A percentile compares a stretch with the other conserved stretches of the same genome.
Evolutionary conservation across 805 yeast species (phyloP).

Genomic region (Yamadazyma tumulicola): DNA sequence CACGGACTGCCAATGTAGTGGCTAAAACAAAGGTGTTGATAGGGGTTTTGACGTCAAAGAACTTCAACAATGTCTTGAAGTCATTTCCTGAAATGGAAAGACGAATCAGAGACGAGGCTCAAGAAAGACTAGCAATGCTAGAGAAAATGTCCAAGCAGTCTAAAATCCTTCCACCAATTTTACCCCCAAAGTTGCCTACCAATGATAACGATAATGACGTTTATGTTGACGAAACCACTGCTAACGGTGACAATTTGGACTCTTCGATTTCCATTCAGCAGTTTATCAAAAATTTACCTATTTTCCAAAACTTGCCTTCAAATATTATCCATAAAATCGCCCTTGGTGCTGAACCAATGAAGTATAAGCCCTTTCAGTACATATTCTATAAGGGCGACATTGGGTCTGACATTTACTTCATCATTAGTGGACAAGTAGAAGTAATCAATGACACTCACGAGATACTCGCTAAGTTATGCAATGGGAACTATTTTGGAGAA

Average conservation of each 20-base stretch:
- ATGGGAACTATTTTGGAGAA: slow-evolving; percentile 73
- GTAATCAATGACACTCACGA: slow-evolving; percentile 40
- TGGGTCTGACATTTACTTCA: slow-evolving; percentile 64
- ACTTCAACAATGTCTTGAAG: slow-evolving; percentile 55
- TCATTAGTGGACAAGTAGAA: slow-evolving; percentile 69
- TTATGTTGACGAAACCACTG: neutral
- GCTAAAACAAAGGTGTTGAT: slow-evolving; percentile 64
- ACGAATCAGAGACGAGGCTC: slow-evolving; percentile 73
- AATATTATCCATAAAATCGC: slow-evolving; percentile 63
- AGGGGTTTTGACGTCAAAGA: slow-evolving; percentile 66
- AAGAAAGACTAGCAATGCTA: slow-evolving; percentile 68
- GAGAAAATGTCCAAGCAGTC: slow-evolving; percentile 49
- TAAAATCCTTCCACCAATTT: slow-evolving; percentile 22
- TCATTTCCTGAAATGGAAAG: slow-evolving; percentile 65
- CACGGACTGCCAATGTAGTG: slow-evolving; percentile 76
- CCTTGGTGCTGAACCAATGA: slow-evolving; percentile 54
- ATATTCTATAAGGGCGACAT: slow-evolving; percentile 56
- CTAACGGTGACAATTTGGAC: slow-evolving; percentile 38
- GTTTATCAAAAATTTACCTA: slow-evolving; percentile 53
- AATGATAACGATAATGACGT: no score
- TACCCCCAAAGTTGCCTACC: slow-evolving; percentile 8
- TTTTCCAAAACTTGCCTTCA: slow-evolving; percentile 56
- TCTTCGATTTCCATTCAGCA: slow-evolving; percentile 55
- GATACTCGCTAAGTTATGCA: slow-evolving; percentile 53
- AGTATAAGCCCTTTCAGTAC: slow-evolving; percentile 54